phyloP scores from a whole-genome alignment of 73 alveolate species.

The Symbiodinium pilosum region DNA sequence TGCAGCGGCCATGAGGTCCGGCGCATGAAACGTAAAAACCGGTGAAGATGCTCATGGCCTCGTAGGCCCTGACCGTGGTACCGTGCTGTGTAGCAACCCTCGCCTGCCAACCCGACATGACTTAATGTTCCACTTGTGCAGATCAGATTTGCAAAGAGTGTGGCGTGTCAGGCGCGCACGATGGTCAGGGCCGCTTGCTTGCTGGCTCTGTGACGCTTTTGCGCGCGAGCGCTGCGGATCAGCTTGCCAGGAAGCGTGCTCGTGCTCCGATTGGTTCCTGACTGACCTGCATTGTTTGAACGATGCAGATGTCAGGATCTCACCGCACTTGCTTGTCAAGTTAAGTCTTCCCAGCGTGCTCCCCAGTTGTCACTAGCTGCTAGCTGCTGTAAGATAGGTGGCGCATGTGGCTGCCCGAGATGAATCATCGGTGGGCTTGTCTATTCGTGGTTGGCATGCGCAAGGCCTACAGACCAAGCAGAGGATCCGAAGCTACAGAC shows the following conservation, averaged over 20 bases:
- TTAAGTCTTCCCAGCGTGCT: slow-evolving; percentile 43
- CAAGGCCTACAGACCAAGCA: too few species aligned
- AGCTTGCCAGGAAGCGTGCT: slow-evolving; percentile 55
- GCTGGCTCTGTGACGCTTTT: slow-evolving; percentile 61
- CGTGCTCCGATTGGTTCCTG: too few species aligned
- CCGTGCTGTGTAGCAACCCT: slow-evolving; percentile 29
- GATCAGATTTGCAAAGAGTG: not conserved
- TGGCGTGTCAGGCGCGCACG: slow-evolving; percentile 9
- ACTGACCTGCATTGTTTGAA: too few species aligned
- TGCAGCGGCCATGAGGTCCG: not conserved
- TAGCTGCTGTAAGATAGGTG: too few species aligned
- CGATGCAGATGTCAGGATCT: slow-evolving; percentile 73
- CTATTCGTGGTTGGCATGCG: too few species aligned
- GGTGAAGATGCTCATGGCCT: too few species aligned
- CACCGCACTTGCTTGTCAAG: slow-evolving; percentile 62
- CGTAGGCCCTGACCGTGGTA: slow-evolving; percentile 17
- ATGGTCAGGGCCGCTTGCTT: slow-evolving; percentile 43
- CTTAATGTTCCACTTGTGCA: not conserved
- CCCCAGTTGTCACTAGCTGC: too few species aligned
- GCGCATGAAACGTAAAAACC: not conserved
- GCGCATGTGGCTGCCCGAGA: too few species aligned
- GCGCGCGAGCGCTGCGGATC: slow-evolving; percentile 28
- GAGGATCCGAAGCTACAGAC: too few species aligned
- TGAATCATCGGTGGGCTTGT: too few species aligned
- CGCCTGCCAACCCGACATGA: not conserved